phyloP scores from a whole-genome alignment of 768 basidiomycete genomes.

The Paxillus involutus region DNA sequence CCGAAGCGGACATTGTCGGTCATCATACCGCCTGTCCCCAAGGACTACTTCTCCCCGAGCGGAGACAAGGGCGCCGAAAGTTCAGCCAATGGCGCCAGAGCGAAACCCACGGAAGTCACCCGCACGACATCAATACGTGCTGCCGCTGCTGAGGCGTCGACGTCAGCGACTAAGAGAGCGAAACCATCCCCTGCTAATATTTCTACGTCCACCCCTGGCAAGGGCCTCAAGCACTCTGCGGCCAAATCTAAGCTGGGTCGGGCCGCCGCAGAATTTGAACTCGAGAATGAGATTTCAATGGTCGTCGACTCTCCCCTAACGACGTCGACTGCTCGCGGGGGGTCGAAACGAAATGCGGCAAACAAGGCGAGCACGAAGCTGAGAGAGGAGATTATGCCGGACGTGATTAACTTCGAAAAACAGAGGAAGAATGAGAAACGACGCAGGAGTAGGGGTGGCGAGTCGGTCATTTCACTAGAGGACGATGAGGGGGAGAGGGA shows the following conservation, averaged over 20 bases:
- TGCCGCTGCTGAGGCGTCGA: slow-evolving; percentile 24
- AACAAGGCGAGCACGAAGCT: slow-evolving; percentile 48
- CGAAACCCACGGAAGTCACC: slow-evolving; percentile 1
- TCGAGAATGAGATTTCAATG: slow-evolving; percentile 7
- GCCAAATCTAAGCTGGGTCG: neutral
- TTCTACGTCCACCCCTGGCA: slow-evolving; percentile 1
- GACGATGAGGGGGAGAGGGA: slow-evolving; percentile 9
- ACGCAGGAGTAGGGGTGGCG: slow-evolving; percentile 32
- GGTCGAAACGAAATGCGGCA: slow-evolving; percentile 51
- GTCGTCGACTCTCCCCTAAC: slow-evolving; percentile 6
- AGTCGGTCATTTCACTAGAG: slow-evolving; percentile 12
- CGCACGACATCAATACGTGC: slow-evolving; percentile 21
- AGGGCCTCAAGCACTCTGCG: neutral
- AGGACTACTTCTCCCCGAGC: slow-evolving; percentile 25
- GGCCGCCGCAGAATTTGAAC: neutral
- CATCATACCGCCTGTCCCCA: slow-evolving; percentile 25
- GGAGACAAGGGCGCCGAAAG: neutral
- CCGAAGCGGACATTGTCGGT: slow-evolving; percentile 28
- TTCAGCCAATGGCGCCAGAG: neutral
- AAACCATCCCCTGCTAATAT: slow-evolving; percentile 17
- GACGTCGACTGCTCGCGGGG: slow-evolving; percentile 14
- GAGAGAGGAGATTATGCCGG: slow-evolving; percentile 68
- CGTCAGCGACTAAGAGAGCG: slow-evolving; percentile 14
- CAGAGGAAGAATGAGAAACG: slow-evolving; percentile 51
- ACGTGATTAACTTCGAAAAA: slow-evolving; percentile 66